These are phyloP conservation scores for Aspergillus costaricaensis DNA, from an alignment of 2,329 filamentous ascomycete species.

Conservation along the genomic window DNA sequence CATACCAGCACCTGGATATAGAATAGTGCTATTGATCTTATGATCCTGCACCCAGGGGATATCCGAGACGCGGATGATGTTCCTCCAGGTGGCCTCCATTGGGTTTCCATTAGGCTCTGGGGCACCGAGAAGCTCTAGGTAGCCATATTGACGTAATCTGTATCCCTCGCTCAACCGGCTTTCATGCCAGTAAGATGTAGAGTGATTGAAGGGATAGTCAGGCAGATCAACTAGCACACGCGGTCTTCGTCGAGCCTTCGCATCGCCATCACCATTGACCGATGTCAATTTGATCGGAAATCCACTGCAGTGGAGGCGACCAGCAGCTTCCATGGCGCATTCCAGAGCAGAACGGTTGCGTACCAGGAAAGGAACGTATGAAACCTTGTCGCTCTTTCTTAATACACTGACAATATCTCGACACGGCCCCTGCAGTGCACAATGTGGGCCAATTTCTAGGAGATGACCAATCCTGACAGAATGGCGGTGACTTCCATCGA, in stretches of 20 bases:
- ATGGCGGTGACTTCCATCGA: conserved; percentile 8
- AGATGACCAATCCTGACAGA: conserved; percentile 12
- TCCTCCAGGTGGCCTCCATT: conserved; percentile 44
- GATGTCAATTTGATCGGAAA: neutral
- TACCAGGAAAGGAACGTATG: neutral
- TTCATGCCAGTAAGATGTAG: conserved; percentile 12
- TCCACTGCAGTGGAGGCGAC: neutral
- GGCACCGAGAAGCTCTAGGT: conserved; percentile 20
- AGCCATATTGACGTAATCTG: neutral
- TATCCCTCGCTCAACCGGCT: conserved; percentile 2
- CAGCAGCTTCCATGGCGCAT: neutral
- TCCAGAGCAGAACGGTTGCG: neutral
- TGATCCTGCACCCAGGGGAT: conserved; percentile 51
- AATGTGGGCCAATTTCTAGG: conserved; percentile 27
- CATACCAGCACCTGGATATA: conserved; percentile 25
- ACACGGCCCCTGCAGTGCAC: conserved; percentile 18
- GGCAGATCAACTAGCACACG: conserved; percentile 16
- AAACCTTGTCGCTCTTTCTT: neutral
- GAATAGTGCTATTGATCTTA: conserved; percentile 21
- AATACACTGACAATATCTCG: conserved; percentile 9
- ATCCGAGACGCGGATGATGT: conserved; percentile 39
- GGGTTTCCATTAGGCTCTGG: conserved; percentile 19
- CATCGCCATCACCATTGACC: neutral
- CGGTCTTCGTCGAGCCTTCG: neutral
- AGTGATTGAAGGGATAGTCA: conserved; percentile 19